Evolutionary conservation across 2,329 filamentous ascomycete genomes (phyloP).

Genomic region (Colletotrichum liriopes): DNA sequence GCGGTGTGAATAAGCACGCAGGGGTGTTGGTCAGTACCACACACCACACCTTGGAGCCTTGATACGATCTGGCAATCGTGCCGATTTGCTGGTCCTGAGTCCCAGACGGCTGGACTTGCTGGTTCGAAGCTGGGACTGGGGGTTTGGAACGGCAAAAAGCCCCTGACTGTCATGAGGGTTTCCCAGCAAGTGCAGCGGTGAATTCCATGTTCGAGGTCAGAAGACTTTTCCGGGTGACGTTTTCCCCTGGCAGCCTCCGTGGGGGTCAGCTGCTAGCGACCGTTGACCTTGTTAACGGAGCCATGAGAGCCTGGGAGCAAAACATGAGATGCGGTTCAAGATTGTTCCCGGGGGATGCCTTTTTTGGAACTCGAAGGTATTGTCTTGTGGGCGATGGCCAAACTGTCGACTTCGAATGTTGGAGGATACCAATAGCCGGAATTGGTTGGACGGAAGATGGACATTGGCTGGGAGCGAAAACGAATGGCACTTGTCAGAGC

Average conservation of each 20-base stretch:
- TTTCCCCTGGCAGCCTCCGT: constrained; percentile 31
- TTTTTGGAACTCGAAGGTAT: neutral
- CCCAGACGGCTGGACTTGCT: constrained; percentile 40
- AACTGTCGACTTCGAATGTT: neutral
- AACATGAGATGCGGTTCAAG: neutral
- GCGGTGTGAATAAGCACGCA: constrained; percentile 42
- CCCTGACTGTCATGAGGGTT: constrained; percentile 13
- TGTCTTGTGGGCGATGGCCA: neutral
- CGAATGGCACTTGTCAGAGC: constrained; percentile 10
- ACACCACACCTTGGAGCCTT: constrained; percentile 13
- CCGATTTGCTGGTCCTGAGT: constrained; percentile 39
- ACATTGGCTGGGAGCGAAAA: constrained; percentile 5
- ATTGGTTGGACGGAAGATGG: neutral
- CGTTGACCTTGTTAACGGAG: constrained; percentile 8
- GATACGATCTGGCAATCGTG: constrained; percentile 39
- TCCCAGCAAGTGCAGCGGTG: constrained; percentile 30
- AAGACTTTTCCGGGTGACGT: constrained; percentile 31
- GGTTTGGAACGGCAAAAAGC: neutral
- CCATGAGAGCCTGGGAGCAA: neutral
- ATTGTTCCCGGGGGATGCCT: neutral
- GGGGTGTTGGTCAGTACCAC: constrained; percentile 26
- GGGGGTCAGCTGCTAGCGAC: constrained; percentile 32
- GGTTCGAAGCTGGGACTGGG: constrained; percentile 16
- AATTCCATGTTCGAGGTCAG: constrained; percentile 23
- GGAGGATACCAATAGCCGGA: constrained; percentile 7